These are phyloP conservation scores for Pezicula rhizophila DNA, from an alignment of 2,329 filamentous ascomycete species.

Conservation along the genomic window DNA sequence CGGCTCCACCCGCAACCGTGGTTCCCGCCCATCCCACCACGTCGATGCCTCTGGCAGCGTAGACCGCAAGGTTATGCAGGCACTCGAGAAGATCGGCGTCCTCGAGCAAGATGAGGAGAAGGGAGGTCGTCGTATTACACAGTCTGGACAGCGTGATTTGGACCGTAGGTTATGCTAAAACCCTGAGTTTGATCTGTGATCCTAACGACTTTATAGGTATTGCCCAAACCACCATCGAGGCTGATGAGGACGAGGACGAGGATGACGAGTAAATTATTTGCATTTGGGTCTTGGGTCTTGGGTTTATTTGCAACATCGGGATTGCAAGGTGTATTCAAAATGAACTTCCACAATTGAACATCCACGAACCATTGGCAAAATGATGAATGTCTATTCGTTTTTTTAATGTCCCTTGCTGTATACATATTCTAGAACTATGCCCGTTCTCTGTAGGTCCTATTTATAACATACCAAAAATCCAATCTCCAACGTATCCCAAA, in stretches of 20 bases:
- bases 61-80: conserved; percentile 95
- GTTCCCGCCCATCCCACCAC: conserved; percentile 85
- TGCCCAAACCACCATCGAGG: conserved; percentile 72
- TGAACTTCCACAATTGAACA: conserved; percentile 4
- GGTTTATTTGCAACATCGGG: conserved; percentile 13
- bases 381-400: background rate
- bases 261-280: conserved; percentile 52
- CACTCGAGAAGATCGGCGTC: conserved; percentile 98
- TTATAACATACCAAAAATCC: too few species aligned
- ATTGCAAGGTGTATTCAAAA: conserved; percentile 17
- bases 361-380: background rate
- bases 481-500: too few species aligned
- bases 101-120: conserved; percentile 97
- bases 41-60: conserved; percentile 91
- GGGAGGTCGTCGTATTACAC: conserved; percentile 96
- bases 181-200: background rate
- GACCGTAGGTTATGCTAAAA: conserved; percentile 55
- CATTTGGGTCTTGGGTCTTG: conserved; percentile 13
- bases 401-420: too few species aligned
- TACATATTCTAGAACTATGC: too few species aligned
- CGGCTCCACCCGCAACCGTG: conserved; percentile 96
- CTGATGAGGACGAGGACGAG: conserved; percentile 60
- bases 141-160: conserved; percentile 97
- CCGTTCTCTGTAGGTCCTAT: too few species aligned
- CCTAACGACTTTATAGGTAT: conserved; percentile 45